A percentile compares a stretch with the other conserved stretches of the same genome.
phyloP scores from a whole-genome alignment of 164 flowering plant species.

The Liriodendron chinense region DNA sequence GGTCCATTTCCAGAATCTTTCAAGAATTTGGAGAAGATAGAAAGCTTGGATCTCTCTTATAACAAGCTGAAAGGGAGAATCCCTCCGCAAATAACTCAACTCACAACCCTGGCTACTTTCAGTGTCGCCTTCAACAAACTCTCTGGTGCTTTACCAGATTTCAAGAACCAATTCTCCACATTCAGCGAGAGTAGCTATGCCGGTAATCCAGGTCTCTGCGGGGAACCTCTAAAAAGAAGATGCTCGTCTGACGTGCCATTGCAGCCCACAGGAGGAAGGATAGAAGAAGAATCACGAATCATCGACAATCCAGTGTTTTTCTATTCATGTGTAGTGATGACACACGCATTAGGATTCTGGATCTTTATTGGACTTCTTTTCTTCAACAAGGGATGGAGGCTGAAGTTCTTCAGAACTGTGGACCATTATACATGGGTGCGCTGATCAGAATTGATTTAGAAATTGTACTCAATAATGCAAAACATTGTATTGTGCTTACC shows the following conservation, averaged over 20 bases:
- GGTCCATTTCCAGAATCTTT: slow-evolving; percentile 5
- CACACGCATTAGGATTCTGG: slow-evolving; percentile 5
- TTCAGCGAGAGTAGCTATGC: not conserved
- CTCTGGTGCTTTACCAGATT: not conserved
- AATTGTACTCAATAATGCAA: no score
- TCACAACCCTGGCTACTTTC: not conserved
- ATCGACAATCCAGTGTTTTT: not conserved
- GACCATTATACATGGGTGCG: not conserved
- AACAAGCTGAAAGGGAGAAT: not conserved
- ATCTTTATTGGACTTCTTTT: not conserved
- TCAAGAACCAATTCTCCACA: not conserved
- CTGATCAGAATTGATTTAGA: no score
- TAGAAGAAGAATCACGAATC: not conserved
- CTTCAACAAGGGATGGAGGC: not conserved
- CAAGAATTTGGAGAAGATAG: not conserved
- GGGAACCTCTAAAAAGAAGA: not conserved
- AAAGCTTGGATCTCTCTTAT: slow-evolving; percentile 5
- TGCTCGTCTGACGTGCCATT: not conserved
- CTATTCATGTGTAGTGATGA: not conserved
- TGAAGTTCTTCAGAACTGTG: not conserved
- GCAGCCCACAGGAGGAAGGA: not conserved
- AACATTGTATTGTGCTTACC: no score
- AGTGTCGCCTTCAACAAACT: slow-evolving; percentile 7
- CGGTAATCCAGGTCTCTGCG: slow-evolving; percentile 3
- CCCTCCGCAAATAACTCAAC: not conserved